phyloP scores from a whole-genome alignment of 2,329 filamentous ascomycete species.

The Chaetomium strumarium region DNA sequence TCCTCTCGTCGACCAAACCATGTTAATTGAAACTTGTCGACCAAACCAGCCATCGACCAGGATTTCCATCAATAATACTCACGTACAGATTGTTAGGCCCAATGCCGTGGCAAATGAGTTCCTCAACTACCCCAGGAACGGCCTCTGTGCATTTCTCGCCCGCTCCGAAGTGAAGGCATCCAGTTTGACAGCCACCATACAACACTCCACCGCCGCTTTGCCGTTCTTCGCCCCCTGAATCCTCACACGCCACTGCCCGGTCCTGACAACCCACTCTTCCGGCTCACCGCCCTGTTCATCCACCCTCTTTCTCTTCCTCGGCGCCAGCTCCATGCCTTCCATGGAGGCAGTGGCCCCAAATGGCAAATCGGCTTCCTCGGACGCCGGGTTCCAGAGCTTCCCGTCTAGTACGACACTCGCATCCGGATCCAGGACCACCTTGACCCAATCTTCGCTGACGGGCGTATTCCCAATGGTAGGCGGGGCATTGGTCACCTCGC shows the following conservation, averaged over 20 bases:
- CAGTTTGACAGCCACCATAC: slow-evolving; percentile 69
- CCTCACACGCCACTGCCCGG: slow-evolving; percentile 65
- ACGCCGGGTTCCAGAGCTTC: slow-evolving; percentile 35
- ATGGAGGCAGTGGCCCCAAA: not conserved
- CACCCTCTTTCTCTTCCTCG: slow-evolving; percentile 42
- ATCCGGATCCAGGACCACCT: slow-evolving; percentile 55
- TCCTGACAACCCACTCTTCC: slow-evolving; percentile 58
- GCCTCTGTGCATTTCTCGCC: slow-evolving; percentile 57
- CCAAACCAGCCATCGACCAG: not conserved
- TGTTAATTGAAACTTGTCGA: not conserved
- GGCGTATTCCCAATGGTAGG: slow-evolving; percentile 64
- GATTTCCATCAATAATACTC: too few relatives aligned
- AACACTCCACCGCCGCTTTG: slow-evolving; percentile 58
- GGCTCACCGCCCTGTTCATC: slow-evolving; percentile 30
- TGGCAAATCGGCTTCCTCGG: slow-evolving; percentile 21
- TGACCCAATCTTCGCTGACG: slow-evolving; percentile 63
- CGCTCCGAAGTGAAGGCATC: slow-evolving; percentile 64
- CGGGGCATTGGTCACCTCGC: slow-evolving; percentile 55
- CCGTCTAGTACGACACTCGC: slow-evolving; percentile 56
- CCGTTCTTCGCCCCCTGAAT: slow-evolving; percentile 50
- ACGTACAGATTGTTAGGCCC: too few relatives aligned
- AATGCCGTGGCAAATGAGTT: not conserved
- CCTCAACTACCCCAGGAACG: slow-evolving; percentile 49
- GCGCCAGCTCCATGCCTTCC: slow-evolving; percentile 23
- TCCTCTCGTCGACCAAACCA: too few relatives aligned